Evolutionary conservation across 345 rosid genomes (phyloP).

Genomic region (Erodium maritimum): DNA sequence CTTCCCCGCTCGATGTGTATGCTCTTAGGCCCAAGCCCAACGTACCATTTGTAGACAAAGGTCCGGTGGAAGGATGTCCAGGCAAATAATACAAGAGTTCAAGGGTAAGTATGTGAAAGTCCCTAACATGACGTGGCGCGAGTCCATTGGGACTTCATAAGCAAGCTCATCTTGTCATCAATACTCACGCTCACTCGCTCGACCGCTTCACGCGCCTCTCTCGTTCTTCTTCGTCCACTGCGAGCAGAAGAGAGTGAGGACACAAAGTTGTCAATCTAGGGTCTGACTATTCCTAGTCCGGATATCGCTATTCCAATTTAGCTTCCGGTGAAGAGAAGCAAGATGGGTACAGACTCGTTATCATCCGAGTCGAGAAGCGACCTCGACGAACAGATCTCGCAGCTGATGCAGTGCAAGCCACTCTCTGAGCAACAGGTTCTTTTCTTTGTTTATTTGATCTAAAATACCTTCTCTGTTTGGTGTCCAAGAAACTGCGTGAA

Average conservation of each 20-base stretch:
- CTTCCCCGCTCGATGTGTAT: too few relatives aligned
- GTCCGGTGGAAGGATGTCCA: background rate
- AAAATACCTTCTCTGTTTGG: background rate
- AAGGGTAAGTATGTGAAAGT: background rate
- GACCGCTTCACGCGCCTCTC: background rate
- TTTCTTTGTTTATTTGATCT: background rate
- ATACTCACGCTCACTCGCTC: background rate
- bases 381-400: slow-evolving; percentile 77
- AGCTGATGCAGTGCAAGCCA: slow-evolving; percentile 91
- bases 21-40: too few relatives aligned
- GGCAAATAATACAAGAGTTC: background rate
- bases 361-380: slow-evolving; percentile 49
- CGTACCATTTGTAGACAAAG: too few relatives aligned
- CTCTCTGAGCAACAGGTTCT: slow-evolving; percentile 71
- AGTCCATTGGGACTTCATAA: background rate
- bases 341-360: slow-evolving; percentile 61
- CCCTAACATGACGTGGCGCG: background rate
- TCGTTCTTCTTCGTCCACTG: background rate
- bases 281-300: background rate
- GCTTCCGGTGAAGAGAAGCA: slow-evolving; percentile 5
- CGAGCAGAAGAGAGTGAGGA: background rate
- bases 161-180: background rate
- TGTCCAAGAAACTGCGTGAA: background rate
- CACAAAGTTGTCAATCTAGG: too few relatives aligned
- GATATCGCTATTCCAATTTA: background rate